Base-by-base conservation (phyloP, 371 early-diverging fungal genomes). In the Mortierella sp. region DNA sequence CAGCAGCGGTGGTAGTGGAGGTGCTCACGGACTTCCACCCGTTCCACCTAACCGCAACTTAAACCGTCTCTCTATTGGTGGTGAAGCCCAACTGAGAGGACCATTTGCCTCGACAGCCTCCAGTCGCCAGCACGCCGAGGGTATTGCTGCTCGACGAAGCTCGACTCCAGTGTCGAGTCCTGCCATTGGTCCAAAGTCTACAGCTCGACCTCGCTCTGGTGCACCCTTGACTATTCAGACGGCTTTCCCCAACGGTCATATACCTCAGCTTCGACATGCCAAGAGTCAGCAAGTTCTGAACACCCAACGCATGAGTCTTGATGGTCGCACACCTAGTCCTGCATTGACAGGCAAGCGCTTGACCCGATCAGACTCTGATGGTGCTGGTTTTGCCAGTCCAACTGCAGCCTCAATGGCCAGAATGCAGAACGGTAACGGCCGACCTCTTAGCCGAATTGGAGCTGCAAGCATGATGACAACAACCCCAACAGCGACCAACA, bases 261-360 rank as follows among this genome's bases (percentile, higher is more conserved):
- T 65, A 0, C 69, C 74, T 43, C 74, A 78, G 55, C 67, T 79
- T 55, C 74, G 80, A 22, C 80, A 80, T 48, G 61, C 71, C 62
- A 80, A 74, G 72, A 80, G 80, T 45, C 75, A 75, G 32, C 79
- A 79, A 24, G 71, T 63, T 13, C 52, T 74, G 72, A 72, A 68
- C 52, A 52, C 28, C 38, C 72, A 60, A 33, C 75, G 74, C 28
- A 73, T 65, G 63, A 71, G 58, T 40, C 58, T 43, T 15, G 70
- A 72, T 53, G 58, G 47, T 38, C 76, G 76, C 57, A 75, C 81
- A 5, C 81, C 81, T 11, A 81, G 81, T 15, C 72, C 80, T 22
- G 75, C 64, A 19, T 45, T 61, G 9, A 24, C 36, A 1, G 72
- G 75, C 57, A 67, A 47, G 48, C 81, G 76, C 33, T 55, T 75